Conservation (phyloP, 2,329 filamentous ascomycete species). For the Pseudogymnoascus sp. region DNA sequence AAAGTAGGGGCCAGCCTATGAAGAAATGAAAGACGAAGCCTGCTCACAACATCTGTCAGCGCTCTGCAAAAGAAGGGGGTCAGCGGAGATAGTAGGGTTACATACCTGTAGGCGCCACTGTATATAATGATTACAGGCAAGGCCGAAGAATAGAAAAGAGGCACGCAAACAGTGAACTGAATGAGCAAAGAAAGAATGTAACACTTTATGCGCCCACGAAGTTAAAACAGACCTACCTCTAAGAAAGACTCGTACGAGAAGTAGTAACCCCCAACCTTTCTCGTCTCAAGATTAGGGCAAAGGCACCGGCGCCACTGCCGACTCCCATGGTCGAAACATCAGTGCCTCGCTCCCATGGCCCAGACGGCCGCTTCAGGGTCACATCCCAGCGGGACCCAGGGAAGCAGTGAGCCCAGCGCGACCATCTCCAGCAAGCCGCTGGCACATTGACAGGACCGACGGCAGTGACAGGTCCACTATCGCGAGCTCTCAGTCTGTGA, state of each 20-base stretch:
- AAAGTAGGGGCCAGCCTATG: conserved; percentile 6
- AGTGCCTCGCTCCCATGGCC: conserved; percentile 4
- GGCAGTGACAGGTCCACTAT: neutral
- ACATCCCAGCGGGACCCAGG: neutral
- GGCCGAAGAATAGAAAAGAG: conserved; percentile 1
- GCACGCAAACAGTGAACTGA: conserved; percentile 2
- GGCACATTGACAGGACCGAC: neutral
- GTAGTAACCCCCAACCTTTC: neutral
- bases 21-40: conserved; percentile 1
- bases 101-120: conserved; percentile 6
- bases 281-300: conserved; percentile 7
- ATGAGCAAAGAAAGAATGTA: neutral
- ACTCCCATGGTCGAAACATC: conserved; percentile 5
- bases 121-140: conserved; percentile 2
- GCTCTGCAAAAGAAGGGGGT: neutral
- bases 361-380: neutral
- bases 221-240: neutral
- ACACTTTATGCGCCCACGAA: conserved; percentile 3
- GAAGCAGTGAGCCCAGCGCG: neutral
- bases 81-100: neutral
- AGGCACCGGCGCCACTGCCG: conserved; percentile 1
- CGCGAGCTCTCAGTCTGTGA: neutral
- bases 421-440: neutral
- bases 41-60: neutral
- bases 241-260: neutral